Percentiles rank a stretch among this genome's conserved stretches.
Evolutionary conservation across 495 filamentous ascomycete species (phyloP).

Genomic region (Podospora bellae-mahoneyi): DNA sequence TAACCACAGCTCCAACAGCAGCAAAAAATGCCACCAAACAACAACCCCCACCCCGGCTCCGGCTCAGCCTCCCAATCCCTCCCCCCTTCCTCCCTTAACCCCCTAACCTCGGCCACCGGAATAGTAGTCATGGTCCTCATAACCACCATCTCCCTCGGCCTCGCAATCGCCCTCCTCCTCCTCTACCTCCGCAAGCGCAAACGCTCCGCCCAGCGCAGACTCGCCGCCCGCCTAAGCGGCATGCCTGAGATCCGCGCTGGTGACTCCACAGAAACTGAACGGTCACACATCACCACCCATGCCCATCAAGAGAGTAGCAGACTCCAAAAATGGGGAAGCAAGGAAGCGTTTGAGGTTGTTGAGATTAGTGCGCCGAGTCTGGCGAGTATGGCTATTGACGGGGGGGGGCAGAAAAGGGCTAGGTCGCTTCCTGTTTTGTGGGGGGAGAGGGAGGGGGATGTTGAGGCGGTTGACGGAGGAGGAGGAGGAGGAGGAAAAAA

Average conservation of each 20-base stretch:
- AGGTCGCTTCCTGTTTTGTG: neutral
- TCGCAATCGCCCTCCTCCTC: neutral
- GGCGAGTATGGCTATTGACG: neutral
- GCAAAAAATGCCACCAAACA: neutral
- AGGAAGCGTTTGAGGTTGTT: neutral
- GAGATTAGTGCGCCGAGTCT: neutral
- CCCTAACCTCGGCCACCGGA: neutral
- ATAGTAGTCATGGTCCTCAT: neutral
- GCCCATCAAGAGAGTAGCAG: neutral
- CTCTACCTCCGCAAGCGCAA: slow-evolving; percentile 1
- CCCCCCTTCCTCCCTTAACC: neutral
- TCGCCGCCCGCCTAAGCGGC: neutral
- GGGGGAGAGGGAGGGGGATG: slow-evolving; percentile 8
- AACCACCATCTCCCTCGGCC: neutral
- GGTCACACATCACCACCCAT: neutral
- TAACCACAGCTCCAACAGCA: neutral
- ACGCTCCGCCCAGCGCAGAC: neutral
- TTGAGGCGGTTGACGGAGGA: neutral
- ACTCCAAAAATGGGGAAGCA: neutral
- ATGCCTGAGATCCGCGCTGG: neutral
- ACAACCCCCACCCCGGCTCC: neutral
- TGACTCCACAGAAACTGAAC: neutral
- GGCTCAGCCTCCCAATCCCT: neutral
- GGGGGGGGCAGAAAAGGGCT: neutral
- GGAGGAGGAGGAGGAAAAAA: neutral